A percentile compares a stretch with the other conserved stretches of the same genome.
These are phyloP conservation scores for Pleurotus eryngii DNA, from an alignment of 768 basidiomycete genomes.

Conservation along the genomic window DNA sequence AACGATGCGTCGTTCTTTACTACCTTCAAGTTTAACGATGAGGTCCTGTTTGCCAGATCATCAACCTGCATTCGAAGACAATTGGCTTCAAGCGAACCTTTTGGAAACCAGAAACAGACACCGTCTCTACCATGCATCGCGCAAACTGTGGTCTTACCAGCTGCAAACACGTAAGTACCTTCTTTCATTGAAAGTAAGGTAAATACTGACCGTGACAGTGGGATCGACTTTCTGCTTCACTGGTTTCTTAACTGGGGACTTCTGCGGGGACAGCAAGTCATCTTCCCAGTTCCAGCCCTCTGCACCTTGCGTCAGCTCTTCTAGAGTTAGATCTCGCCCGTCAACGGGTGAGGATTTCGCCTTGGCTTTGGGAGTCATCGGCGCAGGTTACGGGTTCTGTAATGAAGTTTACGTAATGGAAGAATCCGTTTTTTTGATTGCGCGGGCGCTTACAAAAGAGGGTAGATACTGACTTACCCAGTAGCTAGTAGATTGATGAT, in stretches of 20 bases:
- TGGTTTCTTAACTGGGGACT: slow-evolving; percentile 28
- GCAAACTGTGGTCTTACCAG: slow-evolving; percentile 35
- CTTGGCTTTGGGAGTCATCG: slow-evolving; percentile 5
- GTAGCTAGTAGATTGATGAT: too few relatives aligned
- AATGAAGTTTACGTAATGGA: too few relatives aligned
- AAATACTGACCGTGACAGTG: background rate
- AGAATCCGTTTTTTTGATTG: too few relatives aligned
- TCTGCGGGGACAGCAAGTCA: slow-evolving; percentile 50
- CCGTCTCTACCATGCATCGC: slow-evolving; percentile 52
- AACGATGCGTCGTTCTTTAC: slow-evolving; percentile 42
- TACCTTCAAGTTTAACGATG: slow-evolving; percentile 40
- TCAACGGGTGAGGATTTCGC: slow-evolving; percentile 16
- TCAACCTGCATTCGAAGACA: background rate
- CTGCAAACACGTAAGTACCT: slow-evolving; percentile 3
- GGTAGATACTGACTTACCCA: too few relatives aligned
- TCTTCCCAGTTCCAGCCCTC: slow-evolving; percentile 68
- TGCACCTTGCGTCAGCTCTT: slow-evolving; percentile 55
- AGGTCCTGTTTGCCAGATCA: slow-evolving; percentile 39
- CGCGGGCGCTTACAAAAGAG: too few relatives aligned
- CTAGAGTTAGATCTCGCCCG: slow-evolving; percentile 39
- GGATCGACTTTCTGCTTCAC: background rate
- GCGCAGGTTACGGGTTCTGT: too few relatives aligned
- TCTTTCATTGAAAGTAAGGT: slow-evolving; percentile 5
- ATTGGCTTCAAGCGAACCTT: slow-evolving; percentile 34
- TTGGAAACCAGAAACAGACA: slow-evolving; percentile 37